These are phyloP conservation scores for Suhomyces anneliseae DNA, from an alignment of 1,139 yeast species.

Conservation along the genomic window DNA sequence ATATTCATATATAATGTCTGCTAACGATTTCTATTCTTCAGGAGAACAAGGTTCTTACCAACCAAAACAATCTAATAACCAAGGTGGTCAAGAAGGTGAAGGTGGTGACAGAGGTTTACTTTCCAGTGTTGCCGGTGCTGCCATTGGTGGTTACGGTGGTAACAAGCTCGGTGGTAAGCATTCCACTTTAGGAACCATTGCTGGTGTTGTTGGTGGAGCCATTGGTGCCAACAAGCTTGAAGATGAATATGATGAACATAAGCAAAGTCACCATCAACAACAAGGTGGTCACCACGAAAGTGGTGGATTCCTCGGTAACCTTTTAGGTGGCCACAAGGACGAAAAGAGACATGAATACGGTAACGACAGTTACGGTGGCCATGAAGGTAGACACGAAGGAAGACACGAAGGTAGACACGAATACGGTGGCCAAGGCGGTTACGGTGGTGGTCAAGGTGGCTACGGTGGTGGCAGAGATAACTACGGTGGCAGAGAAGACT, in stretches of 20 bases:
- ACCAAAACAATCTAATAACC: slow-evolving; percentile 19
- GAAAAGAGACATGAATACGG: slow-evolving; percentile 1
- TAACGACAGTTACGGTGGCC: slow-evolving; percentile 7
- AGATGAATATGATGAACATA: slow-evolving; percentile 33
- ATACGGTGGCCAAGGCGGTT: slow-evolving; percentile 7
- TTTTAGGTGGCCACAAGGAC: slow-evolving; percentile 12
- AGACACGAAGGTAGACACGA: slow-evolving; percentile 13
- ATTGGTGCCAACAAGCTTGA: slow-evolving; percentile 56
- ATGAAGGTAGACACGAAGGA: slow-evolving; percentile 7
- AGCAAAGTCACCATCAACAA: slow-evolving; percentile 15
- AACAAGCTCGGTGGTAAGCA: slow-evolving; percentile 43
- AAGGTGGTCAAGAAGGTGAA: slow-evolving; percentile 19
- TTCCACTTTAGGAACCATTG: slow-evolving; percentile 52
- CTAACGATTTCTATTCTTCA: slow-evolving; percentile 59
- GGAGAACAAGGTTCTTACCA: slow-evolving; percentile 46
- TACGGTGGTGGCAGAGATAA: slow-evolving; percentile 12
- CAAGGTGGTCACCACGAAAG: slow-evolving; percentile 13
- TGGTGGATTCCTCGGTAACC: slow-evolving; percentile 14
- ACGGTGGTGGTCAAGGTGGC: slow-evolving; percentile 14
- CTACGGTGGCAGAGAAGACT: slow-evolving; percentile 12
- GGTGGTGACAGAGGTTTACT: slow-evolving; percentile 59
- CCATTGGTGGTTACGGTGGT: slow-evolving; percentile 59
- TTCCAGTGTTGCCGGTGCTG: slow-evolving; percentile 58
- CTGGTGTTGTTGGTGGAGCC: slow-evolving; percentile 65
- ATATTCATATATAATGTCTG: slow-evolving; percentile 45